phyloP scores from a whole-genome alignment of 169 alveolate species.

The Eimeria acervulina region DNA sequence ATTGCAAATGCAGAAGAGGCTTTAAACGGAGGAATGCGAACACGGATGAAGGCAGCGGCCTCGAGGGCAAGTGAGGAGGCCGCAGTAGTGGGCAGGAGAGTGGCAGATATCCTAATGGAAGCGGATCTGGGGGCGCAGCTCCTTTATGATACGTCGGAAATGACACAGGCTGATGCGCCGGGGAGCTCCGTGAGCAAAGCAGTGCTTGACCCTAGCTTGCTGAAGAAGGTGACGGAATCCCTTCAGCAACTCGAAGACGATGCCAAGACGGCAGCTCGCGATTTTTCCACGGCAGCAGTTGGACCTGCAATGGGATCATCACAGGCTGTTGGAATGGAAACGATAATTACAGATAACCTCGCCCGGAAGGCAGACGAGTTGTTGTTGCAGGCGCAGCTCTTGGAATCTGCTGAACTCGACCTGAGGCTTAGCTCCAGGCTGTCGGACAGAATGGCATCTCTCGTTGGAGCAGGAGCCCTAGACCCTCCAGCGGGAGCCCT shows the following conservation, averaged over 20 bases:
- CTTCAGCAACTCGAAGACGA: not conserved
- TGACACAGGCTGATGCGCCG: not conserved
- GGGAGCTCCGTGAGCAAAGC: not conserved
- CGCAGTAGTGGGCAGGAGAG: not conserved
- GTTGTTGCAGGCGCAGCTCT: constrained; percentile 11
- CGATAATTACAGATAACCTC: not conserved
- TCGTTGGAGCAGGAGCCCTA: not conserved
- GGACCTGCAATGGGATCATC: not conserved
- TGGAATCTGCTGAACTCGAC: not conserved
- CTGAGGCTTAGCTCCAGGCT: not conserved
- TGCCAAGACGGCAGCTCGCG: not conserved
- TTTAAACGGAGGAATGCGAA: not conserved
- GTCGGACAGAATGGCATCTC: not conserved
- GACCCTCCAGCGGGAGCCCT: not conserved
- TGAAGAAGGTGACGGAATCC: not conserved
- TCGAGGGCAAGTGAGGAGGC: constrained; percentile 21
- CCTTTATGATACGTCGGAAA: not conserved
- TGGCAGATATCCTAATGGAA: not conserved
- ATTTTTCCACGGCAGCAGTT: not conserved
- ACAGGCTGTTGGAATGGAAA: not conserved
- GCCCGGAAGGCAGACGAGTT: not conserved
- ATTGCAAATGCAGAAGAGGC: not conserved
- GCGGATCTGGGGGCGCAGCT: not conserved
- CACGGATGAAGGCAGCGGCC: not conserved
- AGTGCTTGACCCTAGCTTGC: not conserved